A percentile compares a stretch with the other conserved stretches of the same genome.
Evolutionary conservation across 257 asterid genomes (phyloP).

Genomic region (Rauvolfia tetraphylla): DNA sequence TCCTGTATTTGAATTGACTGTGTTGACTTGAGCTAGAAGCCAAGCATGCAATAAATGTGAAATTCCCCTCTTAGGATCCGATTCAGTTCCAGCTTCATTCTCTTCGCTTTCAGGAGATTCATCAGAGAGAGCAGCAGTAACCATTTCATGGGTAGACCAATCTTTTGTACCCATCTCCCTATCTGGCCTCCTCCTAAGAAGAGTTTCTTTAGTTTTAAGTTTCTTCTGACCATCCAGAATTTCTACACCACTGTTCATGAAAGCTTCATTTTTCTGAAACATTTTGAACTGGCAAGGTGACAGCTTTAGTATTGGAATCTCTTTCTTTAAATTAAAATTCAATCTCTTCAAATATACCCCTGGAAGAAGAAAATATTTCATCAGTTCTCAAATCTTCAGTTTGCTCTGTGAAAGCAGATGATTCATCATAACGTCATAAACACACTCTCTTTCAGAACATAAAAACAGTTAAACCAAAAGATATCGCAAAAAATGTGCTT

Average conservation of each 20-base stretch:
- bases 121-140: slow-evolving; percentile 47
- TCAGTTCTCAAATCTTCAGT: background rate
- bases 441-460: background rate
- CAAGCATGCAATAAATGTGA: slow-evolving; percentile 57
- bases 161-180: slow-evolving; percentile 53
- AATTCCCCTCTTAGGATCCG: slow-evolving; percentile 44
- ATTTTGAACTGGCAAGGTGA: slow-evolving; percentile 76
- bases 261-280: slow-evolving; percentile 37
- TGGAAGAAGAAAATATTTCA: slow-evolving; percentile 33
- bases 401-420: background rate
- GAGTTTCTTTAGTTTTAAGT: slow-evolving; percentile 33
- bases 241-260: slow-evolving; percentile 41
- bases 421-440: background rate
- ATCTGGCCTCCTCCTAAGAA: slow-evolving; percentile 33
- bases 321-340: slow-evolving; percentile 41
- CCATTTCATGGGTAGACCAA: slow-evolving; percentile 71
- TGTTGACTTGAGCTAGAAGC: slow-evolving; percentile 69
- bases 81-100: slow-evolving; percentile 31
- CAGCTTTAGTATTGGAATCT: slow-evolving; percentile 50
- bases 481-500: background rate
- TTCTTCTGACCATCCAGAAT: slow-evolving; percentile 33
- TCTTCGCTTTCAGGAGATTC: slow-evolving; percentile 38
- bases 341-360: slow-evolving; percentile 69
- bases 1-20: slow-evolving; percentile 41
- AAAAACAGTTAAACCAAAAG: background rate